These are phyloP conservation scores for Talaromyces sp. DNA, from an alignment of 2,329 filamentous ascomycete species.

Conservation along the genomic window DNA sequence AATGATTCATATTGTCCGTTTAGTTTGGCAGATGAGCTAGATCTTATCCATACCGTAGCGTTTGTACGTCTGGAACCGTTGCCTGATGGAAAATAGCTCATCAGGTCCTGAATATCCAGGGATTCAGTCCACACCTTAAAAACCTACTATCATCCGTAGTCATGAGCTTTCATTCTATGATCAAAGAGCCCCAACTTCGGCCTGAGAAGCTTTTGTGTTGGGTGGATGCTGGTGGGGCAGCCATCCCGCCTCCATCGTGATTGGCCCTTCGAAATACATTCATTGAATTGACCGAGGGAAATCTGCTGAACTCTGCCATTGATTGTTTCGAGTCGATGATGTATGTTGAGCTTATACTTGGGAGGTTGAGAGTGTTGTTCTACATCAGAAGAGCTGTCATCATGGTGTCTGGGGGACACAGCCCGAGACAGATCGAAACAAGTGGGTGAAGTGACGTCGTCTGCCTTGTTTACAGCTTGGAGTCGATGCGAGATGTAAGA, in stretches of 20 bases:
- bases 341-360: background rate
- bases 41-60: background rate
- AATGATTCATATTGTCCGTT: background rate
- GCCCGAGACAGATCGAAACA: background rate
- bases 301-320: background rate
- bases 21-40: background rate
- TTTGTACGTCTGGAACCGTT: conserved; percentile 3
- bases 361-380: background rate
- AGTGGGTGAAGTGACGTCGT: background rate
- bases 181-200: background rate
- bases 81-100: background rate
- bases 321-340: background rate
- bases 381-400: background rate
- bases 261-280: background rate
- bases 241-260: background rate
- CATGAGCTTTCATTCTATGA: background rate
- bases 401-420: background rate
- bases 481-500: background rate
- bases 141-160: background rate
- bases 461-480: background rate
- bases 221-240: background rate
- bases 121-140: background rate
- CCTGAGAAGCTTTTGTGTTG: background rate
- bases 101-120: background rate
- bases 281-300: background rate